Conservation (phyloP, 1,139 yeast genomes). For the Blastobotrys apis region DNA sequence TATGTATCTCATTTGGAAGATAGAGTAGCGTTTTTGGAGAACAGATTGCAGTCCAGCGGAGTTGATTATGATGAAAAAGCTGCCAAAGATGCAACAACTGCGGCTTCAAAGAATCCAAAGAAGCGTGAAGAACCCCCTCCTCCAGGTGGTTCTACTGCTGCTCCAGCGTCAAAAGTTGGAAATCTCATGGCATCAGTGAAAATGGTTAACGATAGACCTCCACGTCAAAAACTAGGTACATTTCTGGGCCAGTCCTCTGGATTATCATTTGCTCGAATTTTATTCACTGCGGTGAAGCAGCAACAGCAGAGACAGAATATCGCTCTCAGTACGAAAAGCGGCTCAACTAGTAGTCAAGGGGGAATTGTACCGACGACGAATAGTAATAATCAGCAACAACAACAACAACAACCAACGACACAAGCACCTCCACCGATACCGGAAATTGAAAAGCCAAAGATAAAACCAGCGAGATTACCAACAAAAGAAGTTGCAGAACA, state of each 20-base stretch:
- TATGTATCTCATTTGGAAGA: slow-evolving; percentile 73
- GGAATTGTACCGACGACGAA: not conserved
- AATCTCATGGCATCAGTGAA: slow-evolving; percentile 29
- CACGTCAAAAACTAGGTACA: slow-evolving; percentile 26
- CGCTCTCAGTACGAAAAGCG: not conserved
- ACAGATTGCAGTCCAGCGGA: slow-evolving; percentile 37
- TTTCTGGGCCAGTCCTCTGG: slow-evolving; percentile 54
- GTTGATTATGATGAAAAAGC: slow-evolving; percentile 15
- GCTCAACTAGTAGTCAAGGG: not conserved
- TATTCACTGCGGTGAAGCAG: slow-evolving; percentile 71
- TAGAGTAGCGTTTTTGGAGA: slow-evolving; percentile 53
- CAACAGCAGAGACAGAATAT: slow-evolving; percentile 21
- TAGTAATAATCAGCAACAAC: not conserved
- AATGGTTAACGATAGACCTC: slow-evolving; percentile 29
- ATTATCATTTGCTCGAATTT: slow-evolving; percentile 66
- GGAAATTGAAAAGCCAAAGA: slow-evolving; percentile 20
- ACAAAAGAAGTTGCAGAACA: slow-evolving; percentile 66
- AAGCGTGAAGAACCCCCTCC: slow-evolving; percentile 13
- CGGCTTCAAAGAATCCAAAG: slow-evolving; percentile 12
- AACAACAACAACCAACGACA: slow-evolving; percentile 1
- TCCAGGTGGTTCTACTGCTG: slow-evolving; percentile 14
- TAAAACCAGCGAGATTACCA: slow-evolving; percentile 56
- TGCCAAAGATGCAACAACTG: slow-evolving; percentile 10
- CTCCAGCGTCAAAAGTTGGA: slow-evolving; percentile 22
- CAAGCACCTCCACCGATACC: slow-evolving; percentile 1